Percentiles rank a stretch among this genome's conserved stretches.
These are phyloP conservation scores for Aegilops umbellulata DNA, from an alignment of 176 grass and related monocot genomes.

Conservation along the genomic window DNA sequence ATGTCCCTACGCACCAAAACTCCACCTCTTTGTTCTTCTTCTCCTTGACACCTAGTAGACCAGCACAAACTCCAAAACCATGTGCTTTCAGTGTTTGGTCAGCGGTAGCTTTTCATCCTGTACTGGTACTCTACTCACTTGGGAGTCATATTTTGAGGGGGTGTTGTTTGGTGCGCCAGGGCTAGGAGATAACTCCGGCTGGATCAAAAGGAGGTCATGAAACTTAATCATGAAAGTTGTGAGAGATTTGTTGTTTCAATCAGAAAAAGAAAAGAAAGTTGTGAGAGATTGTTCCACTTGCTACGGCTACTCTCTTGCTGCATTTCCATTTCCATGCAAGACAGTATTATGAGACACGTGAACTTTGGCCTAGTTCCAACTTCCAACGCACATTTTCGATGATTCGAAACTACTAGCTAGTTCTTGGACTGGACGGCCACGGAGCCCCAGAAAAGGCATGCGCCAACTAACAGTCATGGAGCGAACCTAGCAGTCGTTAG, in stretches of 20 bases:
- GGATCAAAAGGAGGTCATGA: not conserved
- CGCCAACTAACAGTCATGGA: no score
- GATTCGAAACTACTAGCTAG: not conserved
- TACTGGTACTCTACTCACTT: not conserved
- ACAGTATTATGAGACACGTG: not conserved
- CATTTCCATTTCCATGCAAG: not conserved
- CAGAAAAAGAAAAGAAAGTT: not conserved
- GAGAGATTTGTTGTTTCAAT: not conserved
- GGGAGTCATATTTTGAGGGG: not conserved
- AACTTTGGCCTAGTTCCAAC: not conserved
- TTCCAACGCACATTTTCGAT: not conserved
- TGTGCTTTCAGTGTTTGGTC: slow-evolving; percentile 30
- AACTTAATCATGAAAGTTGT: slow-evolving; percentile 9
- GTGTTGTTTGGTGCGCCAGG: not conserved
- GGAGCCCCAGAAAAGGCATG: no score
- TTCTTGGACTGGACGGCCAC: no score
- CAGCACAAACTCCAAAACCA: not conserved
- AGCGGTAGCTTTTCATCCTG: slow-evolving; percentile 7
- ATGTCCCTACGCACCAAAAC: slow-evolving; percentile 17
- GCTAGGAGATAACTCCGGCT: not conserved
- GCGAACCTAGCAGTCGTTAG: no score
- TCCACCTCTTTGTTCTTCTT: not conserved
- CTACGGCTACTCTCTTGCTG: not conserved
- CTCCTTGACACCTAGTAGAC: not conserved
- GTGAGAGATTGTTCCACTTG: not conserved